Conservation (phyloP, 768 basidiomycete genomes). For the Boletus vinaceobasis region DNA sequence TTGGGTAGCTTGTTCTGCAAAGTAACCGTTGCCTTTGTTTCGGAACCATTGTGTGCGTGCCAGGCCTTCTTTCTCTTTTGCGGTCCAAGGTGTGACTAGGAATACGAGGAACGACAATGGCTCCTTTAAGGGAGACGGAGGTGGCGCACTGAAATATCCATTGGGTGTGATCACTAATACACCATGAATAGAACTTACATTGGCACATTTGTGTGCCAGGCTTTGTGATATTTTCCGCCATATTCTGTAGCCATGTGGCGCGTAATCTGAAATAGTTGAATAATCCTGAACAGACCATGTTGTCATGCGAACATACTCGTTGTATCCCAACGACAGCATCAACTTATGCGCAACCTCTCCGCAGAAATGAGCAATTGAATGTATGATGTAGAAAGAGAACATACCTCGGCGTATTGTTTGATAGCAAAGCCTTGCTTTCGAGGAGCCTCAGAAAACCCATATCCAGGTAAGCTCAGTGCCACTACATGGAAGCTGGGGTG, state of each 20-base stretch:
- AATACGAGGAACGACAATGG: slow-evolving; percentile 30
- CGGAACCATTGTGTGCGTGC: slow-evolving; percentile 18
- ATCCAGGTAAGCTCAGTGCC: slow-evolving; percentile 55
- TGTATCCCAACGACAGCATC: slow-evolving; percentile 47
- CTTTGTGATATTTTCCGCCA: slow-evolving; percentile 43
- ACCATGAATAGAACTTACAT: slow-evolving; percentile 31
- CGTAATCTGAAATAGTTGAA: slow-evolving; percentile 31
- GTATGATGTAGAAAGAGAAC: neutral
- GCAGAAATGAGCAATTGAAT: neutral
- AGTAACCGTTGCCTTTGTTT: slow-evolving; percentile 30
- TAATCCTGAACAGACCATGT: neutral
- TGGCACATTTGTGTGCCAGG: slow-evolving; percentile 50
- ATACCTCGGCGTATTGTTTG: slow-evolving; percentile 55
- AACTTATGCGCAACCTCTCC: slow-evolving; percentile 45
- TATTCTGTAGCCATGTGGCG: slow-evolving; percentile 32
- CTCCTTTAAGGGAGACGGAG: slow-evolving; percentile 20
- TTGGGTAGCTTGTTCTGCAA: slow-evolving; percentile 35
- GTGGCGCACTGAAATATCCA: slow-evolving; percentile 13
- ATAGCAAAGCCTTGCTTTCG: slow-evolving; percentile 48
- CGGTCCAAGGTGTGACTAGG: slow-evolving; percentile 28
- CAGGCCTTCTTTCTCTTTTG: slow-evolving; percentile 25
- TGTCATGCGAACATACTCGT: slow-evolving; percentile 31
- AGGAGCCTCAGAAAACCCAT: slow-evolving; percentile 58
- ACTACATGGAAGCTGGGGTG: slow-evolving; percentile 65
- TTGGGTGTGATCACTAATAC: neutral